Percentiles rank a stretch among this genome's conserved stretches.
These are phyloP conservation scores for Erodium maritimum DNA, from an alignment of 345 rosid species.

Conservation along the genomic window DNA sequence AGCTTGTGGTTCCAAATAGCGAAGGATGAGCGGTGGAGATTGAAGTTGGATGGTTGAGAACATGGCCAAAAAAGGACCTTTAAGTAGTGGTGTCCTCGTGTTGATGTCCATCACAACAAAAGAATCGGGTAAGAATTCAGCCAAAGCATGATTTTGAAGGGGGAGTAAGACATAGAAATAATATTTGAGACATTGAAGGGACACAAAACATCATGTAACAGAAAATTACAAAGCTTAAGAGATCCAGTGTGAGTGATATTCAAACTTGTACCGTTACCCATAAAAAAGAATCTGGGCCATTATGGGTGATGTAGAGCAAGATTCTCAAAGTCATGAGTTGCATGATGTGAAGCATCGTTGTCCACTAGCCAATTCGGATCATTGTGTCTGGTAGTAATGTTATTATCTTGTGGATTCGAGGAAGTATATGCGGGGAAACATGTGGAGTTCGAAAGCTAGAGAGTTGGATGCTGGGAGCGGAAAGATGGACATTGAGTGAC, in stretches of 20 bases:
- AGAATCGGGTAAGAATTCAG: slow-evolving; percentile 4
- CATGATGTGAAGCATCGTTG: slow-evolving; percentile 1
- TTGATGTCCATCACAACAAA: slow-evolving; percentile 7
- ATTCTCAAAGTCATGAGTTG: not conserved
- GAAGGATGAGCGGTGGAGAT: not conserved
- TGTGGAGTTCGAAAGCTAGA: too few species aligned
- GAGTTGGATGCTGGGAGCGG: too few species aligned
- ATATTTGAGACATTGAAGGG: not conserved
- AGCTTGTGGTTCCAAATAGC: not conserved
- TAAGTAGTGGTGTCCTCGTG: not conserved
- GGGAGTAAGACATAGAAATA: not conserved
- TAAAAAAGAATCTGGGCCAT: slow-evolving; percentile 2
- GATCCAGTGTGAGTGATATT: slow-evolving; percentile 6
- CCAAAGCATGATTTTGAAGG: not conserved
- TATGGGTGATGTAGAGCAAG: not conserved
- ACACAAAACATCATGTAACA: slow-evolving; percentile 1
- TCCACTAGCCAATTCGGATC: not conserved
- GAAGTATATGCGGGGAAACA: too few species aligned
- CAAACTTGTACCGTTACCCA: slow-evolving; percentile 1
- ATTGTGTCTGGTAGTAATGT: too few species aligned
- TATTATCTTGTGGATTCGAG: too few species aligned
- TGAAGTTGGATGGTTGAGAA: not conserved
- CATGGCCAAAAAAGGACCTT: not conserved
- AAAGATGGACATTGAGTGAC: too few species aligned
- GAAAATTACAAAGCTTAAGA: not conserved